These are phyloP conservation scores for Annulohypoxylon truncatum DNA, from an alignment of 2,329 filamentous ascomycete genomes.

Conservation along the genomic window DNA sequence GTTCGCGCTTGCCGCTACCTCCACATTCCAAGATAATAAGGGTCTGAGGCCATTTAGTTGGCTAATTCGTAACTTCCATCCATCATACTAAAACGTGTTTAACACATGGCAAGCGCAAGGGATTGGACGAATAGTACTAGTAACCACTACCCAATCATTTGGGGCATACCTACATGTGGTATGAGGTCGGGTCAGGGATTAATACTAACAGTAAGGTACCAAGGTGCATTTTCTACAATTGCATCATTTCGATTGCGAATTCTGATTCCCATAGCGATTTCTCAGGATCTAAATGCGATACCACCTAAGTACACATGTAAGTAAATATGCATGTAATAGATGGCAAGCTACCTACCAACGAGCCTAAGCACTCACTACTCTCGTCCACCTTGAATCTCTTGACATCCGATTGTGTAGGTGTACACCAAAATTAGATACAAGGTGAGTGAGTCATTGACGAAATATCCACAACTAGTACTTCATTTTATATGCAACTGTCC, in stretches of 20 bases:
- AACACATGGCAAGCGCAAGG: conserved; percentile 1
- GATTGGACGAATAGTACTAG: neutral
- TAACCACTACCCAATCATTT: neutral
- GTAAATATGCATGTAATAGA: neutral
- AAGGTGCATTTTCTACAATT: neutral
- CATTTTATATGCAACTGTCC: neutral
- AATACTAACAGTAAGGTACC: neutral
- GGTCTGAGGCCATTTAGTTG: neutral
- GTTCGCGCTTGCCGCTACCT: conserved; percentile 1
- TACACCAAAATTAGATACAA: neutral
- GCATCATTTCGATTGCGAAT: neutral
- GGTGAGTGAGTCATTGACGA: conserved; percentile 1
- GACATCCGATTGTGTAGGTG: neutral
- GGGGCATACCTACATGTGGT: neutral
- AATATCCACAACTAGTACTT: neutral
- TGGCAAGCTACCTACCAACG: neutral
- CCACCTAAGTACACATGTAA: neutral
- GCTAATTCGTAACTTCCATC: neutral
- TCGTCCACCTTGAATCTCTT: neutral
- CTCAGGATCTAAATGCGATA: neutral
- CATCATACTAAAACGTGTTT: conserved; percentile 1
- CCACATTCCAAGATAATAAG: neutral
- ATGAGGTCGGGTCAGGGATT: neutral
- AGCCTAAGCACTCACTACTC: neutral
- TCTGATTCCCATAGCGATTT: neutral